Conservation (phyloP, 1,284 basidiomycete species). For the Irpex rosettiformis region DNA sequence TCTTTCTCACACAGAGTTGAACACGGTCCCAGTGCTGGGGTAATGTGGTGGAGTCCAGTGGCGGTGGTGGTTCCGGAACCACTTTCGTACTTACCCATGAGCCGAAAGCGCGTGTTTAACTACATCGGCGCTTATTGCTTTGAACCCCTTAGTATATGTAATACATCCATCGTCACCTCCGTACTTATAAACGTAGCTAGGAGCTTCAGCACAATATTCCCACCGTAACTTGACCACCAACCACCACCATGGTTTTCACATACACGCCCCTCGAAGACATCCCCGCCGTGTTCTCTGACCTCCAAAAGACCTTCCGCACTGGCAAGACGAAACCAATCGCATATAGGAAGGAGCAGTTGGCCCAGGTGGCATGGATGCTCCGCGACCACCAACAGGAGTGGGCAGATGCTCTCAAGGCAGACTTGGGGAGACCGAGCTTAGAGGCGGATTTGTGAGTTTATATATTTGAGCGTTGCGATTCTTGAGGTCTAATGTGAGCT, state of each 20-base stretch:
- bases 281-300: slow-evolving; percentile 39
- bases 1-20: no score
- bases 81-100: no score
- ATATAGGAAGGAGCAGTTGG: slow-evolving; percentile 65
- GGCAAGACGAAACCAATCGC: slow-evolving; percentile 58
- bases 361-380: slow-evolving; percentile 62
- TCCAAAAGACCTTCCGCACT: slow-evolving; percentile 49
- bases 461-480: background rate
- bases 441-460: slow-evolving; percentile 54
- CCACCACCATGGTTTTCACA: slow-evolving; percentile 2
- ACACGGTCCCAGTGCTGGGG: no score
- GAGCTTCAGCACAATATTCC: background rate
- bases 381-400: slow-evolving; percentile 61
- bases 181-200: no score
- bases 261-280: slow-evolving; percentile 16
- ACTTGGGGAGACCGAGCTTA: slow-evolving; percentile 53
- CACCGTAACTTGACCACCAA: background rate
- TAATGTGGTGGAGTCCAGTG: no score
- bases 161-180: no score
- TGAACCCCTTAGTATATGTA: no score
- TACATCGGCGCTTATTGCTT: background rate
- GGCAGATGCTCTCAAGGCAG: slow-evolving; percentile 48
- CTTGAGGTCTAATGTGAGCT: background rate
- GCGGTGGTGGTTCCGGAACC: background rate
- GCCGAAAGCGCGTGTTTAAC: background rate